phyloP scores from a whole-genome alignment of 352 stramenopile genomes.

The Thalassiosira exigua region DNA sequence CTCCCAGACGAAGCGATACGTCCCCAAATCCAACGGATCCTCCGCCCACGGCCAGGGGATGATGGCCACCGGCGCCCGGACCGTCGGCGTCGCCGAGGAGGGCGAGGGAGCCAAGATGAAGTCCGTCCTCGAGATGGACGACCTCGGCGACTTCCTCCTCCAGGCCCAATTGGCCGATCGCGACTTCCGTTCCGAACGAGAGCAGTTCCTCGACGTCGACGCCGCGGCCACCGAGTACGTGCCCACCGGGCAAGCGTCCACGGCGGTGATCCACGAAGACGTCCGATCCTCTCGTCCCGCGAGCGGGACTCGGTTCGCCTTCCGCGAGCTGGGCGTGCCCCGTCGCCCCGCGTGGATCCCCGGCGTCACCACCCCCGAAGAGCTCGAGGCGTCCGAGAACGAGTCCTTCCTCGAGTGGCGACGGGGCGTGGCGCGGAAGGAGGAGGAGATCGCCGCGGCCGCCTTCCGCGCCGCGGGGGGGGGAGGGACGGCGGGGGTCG shows the following conservation, averaged over 20 bases:
- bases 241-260: conserved; percentile 12
- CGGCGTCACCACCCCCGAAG: conserved; percentile 91
- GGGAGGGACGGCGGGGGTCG: conserved; percentile 14
- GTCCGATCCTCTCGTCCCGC: not conserved
- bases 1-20: conserved; percentile 36
- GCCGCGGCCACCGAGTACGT: conserved; percentile 49
- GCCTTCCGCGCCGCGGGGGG: conserved; percentile 10
- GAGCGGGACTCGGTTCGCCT: conserved; percentile 74
- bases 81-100: conserved; percentile 59
- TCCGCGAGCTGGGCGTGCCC: conserved; percentile 96
- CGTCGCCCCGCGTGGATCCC: conserved; percentile 93
- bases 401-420: conserved; percentile 98
- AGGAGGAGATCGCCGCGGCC: conserved; percentile 73
- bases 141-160: conserved; percentile 82
- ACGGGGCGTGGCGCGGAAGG: conserved; percentile 90
- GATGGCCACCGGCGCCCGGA: conserved; percentile 70
- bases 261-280: conserved; percentile 31
- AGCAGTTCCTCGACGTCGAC: conserved; percentile 80
- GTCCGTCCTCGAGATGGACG: conserved; percentile 80
- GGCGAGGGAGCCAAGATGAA: conserved; percentile 57
- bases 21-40: conserved; percentile 69
- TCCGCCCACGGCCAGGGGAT: conserved; percentile 72
- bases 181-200: conserved; percentile 77
- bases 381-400: conserved; percentile 95
- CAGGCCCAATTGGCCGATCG: conserved; percentile 82